Conservation (phyloP, 768 basidiomycete genomes). For the Tremella mesenterica region DNA sequence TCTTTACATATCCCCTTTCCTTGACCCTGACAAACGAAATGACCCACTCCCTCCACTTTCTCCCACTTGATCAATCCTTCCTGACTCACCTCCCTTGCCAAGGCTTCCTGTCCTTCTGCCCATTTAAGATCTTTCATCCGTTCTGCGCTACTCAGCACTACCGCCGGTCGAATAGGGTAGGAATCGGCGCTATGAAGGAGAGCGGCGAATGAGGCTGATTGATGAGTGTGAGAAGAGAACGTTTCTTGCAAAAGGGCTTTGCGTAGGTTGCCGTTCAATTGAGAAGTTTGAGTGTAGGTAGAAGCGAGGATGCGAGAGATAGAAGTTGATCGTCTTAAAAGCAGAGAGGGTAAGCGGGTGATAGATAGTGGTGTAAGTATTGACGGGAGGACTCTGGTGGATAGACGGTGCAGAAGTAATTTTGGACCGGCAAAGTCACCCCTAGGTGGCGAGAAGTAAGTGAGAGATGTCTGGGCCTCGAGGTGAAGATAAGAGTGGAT, state of each 20-base stretch:
- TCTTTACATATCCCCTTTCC: slow-evolving; percentile 19
- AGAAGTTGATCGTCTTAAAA: slow-evolving; percentile 35
- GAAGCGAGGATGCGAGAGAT: slow-evolving; percentile 39
- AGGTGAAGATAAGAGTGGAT: slow-evolving; percentile 40
- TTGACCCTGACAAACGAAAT: slow-evolving; percentile 22
- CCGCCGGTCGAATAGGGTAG: slow-evolving; percentile 33
- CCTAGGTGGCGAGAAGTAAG: slow-evolving; percentile 39
- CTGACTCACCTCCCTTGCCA: slow-evolving; percentile 41
- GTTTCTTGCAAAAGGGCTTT: slow-evolving; percentile 41
- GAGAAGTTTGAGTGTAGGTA: slow-evolving; percentile 2
- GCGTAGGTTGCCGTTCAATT: slow-evolving; percentile 34
- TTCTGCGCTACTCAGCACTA: slow-evolving; percentile 26
- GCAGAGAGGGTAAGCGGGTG: slow-evolving; percentile 33
- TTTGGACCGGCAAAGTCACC: slow-evolving; percentile 16
- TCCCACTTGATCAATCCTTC: slow-evolving; percentile 31
- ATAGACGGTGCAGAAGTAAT: slow-evolving; percentile 28
- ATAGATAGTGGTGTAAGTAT: slow-evolving; percentile 38
- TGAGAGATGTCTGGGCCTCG: slow-evolving; percentile 41
- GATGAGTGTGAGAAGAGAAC: slow-evolving; percentile 35
- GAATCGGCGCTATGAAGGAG: slow-evolving; percentile 22
- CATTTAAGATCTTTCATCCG: slow-evolving; percentile 32
- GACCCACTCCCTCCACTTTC: slow-evolving; percentile 15
- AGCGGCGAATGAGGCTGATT: slow-evolving; percentile 27
- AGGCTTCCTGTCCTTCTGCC: slow-evolving; percentile 37
- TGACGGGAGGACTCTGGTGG: slow-evolving; percentile 33